Evolutionary conservation across 2,329 filamentous ascomycete species (phyloP).

Genomic region (Fusarium sp.): DNA sequence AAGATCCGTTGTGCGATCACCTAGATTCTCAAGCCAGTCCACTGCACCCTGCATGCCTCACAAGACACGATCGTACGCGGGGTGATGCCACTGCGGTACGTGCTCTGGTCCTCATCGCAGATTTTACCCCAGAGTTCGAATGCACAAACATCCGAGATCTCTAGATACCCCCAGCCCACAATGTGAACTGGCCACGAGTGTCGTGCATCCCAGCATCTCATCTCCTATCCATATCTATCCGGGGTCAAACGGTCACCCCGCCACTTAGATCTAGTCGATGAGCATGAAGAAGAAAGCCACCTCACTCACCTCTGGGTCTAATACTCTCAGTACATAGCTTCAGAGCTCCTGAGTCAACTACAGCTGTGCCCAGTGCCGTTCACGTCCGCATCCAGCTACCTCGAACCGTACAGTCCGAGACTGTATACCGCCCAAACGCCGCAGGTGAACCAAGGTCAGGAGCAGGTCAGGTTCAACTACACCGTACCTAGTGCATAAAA

Average conservation of each 20-base stretch:
- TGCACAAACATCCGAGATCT: constrained; percentile 29
- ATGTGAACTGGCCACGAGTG: constrained; percentile 2
- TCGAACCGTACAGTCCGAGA: constrained; percentile 27
- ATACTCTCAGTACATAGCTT: background rate
- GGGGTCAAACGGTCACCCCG: constrained; percentile 3
- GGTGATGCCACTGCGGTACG: constrained; percentile 38
- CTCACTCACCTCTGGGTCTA: background rate
- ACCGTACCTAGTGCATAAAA: constrained; percentile 13
- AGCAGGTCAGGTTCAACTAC: constrained; percentile 8
- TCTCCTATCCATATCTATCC: constrained; percentile 12
- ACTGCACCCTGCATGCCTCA: constrained; percentile 33
- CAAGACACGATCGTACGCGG: constrained; percentile 33
- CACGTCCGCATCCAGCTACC: constrained; percentile 25
- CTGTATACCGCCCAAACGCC: constrained; percentile 9
- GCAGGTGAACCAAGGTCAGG: constrained; percentile 26
- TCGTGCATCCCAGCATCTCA: constrained; percentile 6
- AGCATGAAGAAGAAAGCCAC: background rate
- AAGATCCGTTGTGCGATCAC: constrained; percentile 23
- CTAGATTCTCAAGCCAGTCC: constrained; percentile 9
- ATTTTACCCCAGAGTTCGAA: constrained; percentile 20
- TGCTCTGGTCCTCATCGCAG: constrained; percentile 28
- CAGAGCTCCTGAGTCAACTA: constrained; percentile 28
- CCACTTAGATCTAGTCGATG: constrained; percentile 2
- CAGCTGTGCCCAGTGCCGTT: constrained; percentile 5
- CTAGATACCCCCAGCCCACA: constrained; percentile 23